phyloP scores from a whole-genome alignment of 2,329 filamentous ascomycete species.

The Fusarium sterilihyphosum region DNA sequence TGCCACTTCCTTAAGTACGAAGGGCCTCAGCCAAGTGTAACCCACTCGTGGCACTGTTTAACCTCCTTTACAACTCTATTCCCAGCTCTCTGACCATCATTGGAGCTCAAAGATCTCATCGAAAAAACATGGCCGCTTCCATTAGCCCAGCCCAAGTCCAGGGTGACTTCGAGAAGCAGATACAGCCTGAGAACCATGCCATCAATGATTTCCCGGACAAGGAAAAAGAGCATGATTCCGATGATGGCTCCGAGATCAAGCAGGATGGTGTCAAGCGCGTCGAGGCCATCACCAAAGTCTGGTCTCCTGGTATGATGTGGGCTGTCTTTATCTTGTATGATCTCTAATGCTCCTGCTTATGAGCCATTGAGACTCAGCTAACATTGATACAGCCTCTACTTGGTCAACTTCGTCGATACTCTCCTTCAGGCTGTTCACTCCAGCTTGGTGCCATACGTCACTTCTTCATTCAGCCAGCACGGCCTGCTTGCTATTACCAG shows the following conservation, averaged over 20 bases:
- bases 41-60: not conserved
- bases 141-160: constrained; percentile 3
- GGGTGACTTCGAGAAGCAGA: constrained; percentile 31
- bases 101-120: not conserved
- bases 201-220: constrained; percentile 17
- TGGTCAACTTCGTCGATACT: constrained; percentile 52
- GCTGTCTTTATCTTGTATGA: constrained; percentile 52
- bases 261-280: constrained; percentile 53
- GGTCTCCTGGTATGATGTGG: constrained; percentile 51
- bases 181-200: constrained; percentile 9
- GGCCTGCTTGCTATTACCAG: constrained; percentile 72
- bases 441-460: constrained; percentile 71
- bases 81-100: not conserved
- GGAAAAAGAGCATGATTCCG: constrained; percentile 25
- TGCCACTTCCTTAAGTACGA: not conserved
- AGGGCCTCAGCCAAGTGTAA: not conserved
- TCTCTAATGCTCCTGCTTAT: not conserved
- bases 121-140: constrained; percentile 2
- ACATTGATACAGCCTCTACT: constrained; percentile 48
- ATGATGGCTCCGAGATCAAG: constrained; percentile 42
- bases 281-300: constrained; percentile 53
- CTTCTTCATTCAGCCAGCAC: constrained; percentile 71
- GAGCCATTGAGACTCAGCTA: not conserved
- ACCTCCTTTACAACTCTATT: not conserved
- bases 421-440: constrained; percentile 52